Percentiles rank a stretch among this genome's conserved stretches.
These are phyloP conservation scores for Tubosaeta sp. DNA, from an alignment of 768 basidiomycete species.

Conservation along the genomic window DNA sequence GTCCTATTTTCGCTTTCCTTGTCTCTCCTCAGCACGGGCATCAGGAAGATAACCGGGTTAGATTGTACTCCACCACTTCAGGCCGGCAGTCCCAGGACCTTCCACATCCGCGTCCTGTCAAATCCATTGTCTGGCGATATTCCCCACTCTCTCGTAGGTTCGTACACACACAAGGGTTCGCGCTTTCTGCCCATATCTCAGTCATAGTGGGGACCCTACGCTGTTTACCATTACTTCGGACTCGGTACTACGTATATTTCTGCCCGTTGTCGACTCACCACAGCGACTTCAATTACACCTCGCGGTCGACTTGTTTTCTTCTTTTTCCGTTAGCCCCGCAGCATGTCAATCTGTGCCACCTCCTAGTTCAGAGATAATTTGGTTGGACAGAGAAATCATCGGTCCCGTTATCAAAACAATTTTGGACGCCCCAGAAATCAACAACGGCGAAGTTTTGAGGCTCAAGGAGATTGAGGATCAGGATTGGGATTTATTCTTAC, in stretches of 20 bases:
- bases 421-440: slow-evolving; percentile 31
- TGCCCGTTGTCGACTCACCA: slow-evolving; percentile 85
- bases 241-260: slow-evolving; percentile 76
- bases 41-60: slow-evolving; percentile 55
- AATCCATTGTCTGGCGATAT: slow-evolving; percentile 68
- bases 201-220: slow-evolving; percentile 63
- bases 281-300: slow-evolving; percentile 81
- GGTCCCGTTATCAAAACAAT: slow-evolving; percentile 42
- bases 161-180: slow-evolving; percentile 26
- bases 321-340: slow-evolving; percentile 47
- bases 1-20: slow-evolving; percentile 14
- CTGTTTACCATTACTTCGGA: slow-evolving; percentile 84
- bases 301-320: slow-evolving; percentile 65
- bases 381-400: slow-evolving; percentile 63
- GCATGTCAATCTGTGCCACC: slow-evolving; percentile 24
- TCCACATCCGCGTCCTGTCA: slow-evolving; percentile 68
- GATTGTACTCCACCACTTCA: slow-evolving; percentile 69
- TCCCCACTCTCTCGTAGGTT: slow-evolving; percentile 63
- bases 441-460: slow-evolving; percentile 29
- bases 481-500: slow-evolving; percentile 76
- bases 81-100: slow-evolving; percentile 65
- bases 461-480: slow-evolving; percentile 64
- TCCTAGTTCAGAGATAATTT: slow-evolving; percentile 53
- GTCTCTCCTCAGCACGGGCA: slow-evolving; percentile 5
- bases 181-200: slow-evolving; percentile 2